phyloP scores from a whole-genome alignment of 352 stramenopile genomes.

The Phytopythium oedochilum region DNA sequence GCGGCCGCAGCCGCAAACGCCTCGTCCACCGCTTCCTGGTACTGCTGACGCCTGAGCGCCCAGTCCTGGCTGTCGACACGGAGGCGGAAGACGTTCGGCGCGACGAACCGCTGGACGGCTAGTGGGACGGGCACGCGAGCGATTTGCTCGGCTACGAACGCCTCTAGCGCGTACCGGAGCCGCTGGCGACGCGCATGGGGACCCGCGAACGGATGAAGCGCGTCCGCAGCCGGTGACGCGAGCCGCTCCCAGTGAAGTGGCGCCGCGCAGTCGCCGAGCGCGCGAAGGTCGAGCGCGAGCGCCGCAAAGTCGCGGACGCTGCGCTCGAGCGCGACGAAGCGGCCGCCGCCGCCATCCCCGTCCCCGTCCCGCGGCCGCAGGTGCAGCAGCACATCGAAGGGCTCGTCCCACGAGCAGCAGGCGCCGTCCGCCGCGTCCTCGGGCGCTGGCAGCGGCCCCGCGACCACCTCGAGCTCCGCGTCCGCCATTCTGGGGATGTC shows the following conservation, averaged over 20 bases:
- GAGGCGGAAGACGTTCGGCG: conserved; percentile 14
- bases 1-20: not conserved
- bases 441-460: not conserved
- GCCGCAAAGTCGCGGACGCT: conserved; percentile 23
- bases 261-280: not conserved
- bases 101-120: conserved; percentile 23
- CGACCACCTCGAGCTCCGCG: not conserved
- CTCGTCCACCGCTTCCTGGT: conserved; percentile 16
- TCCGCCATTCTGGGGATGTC: not conserved
- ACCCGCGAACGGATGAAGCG: not conserved
- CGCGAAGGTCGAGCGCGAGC: conserved; percentile 16
- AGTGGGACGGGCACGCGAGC: conserved; percentile 4
- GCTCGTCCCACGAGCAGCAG: not conserved
- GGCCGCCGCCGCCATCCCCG: conserved; percentile 6
- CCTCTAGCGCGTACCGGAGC: conserved; percentile 19
- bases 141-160: conserved; percentile 18
- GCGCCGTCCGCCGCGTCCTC: not conserved
- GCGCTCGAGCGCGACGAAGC: conserved; percentile 18
- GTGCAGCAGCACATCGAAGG: conserved; percentile 17
- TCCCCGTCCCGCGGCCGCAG: not conserved
- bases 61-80: not conserved
- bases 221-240: not conserved
- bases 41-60: conserved; percentile 3
- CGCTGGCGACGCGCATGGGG: conserved; percentile 9
- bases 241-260: conserved; percentile 3